Evolutionary conservation across 202 grass and related monocot genomes (phyloP).

Genomic region (Zizania palustris): DNA sequence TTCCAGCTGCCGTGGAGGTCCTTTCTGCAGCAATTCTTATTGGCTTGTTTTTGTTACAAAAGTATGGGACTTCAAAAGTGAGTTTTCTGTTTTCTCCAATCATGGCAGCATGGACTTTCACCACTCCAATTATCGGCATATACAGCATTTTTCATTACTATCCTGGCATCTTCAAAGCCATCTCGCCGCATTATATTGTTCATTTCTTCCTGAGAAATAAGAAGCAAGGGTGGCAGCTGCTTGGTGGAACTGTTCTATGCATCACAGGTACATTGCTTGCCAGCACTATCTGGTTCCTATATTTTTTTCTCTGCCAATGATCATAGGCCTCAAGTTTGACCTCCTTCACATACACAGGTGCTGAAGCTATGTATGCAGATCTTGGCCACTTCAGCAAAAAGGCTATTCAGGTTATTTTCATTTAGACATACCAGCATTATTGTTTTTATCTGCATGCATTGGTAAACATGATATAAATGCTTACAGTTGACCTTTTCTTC

Average conservation of each 20-base stretch:
- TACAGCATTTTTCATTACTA: conserved; percentile 65
- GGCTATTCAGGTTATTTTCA: conserved; percentile 59
- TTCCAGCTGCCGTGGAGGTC: conserved; percentile 56
- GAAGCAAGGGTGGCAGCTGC: conserved; percentile 61
- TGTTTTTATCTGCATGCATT: background rate
- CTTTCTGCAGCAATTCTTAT: conserved; percentile 62
- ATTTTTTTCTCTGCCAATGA: conserved; percentile 1
- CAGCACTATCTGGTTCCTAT: background rate
- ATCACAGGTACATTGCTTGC: conserved; percentile 54
- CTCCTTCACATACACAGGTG: conserved; percentile 37
- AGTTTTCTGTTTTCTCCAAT: conserved; percentile 75
- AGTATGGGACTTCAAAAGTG: conserved; percentile 64
- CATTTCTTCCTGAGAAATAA: conserved; percentile 61
- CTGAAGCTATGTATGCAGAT: conserved; percentile 74
- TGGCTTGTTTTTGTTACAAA: conserved; percentile 67
- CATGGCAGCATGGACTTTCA: conserved; percentile 75
- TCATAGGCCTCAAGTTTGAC: background rate
- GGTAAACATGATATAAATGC: background rate
- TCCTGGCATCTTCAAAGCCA: conserved; percentile 64
- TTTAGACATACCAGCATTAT: conserved; percentile 10
- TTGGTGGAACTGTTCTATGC: conserved; percentile 74
- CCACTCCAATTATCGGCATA: conserved; percentile 63
- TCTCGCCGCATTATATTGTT: conserved; percentile 63
- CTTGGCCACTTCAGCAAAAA: conserved; percentile 74
- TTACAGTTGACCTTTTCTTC: conserved; percentile 18